These are phyloP conservation scores for Salix brachista DNA, from an alignment of 345 rosid species.

Conservation along the genomic window DNA sequence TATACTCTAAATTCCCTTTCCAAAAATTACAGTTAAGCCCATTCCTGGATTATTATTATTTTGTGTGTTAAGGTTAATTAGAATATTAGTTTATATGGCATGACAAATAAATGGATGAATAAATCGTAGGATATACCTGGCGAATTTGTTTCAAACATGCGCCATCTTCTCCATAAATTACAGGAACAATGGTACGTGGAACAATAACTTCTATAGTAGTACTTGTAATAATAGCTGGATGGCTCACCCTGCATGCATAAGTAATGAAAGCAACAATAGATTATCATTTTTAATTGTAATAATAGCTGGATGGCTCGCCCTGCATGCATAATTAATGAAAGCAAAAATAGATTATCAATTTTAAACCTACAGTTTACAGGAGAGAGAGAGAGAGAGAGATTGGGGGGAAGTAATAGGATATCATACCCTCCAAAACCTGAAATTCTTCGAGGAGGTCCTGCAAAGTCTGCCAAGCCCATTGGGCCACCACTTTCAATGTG, in stretches of 20 bases:
- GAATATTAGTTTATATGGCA: too few species aligned
- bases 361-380: background rate
- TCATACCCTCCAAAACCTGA: conserved; percentile 54
- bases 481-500: conserved; percentile 38
- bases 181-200: conserved; percentile 62
- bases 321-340: conserved; percentile 10
- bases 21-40: too few species aligned
- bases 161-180: conserved; percentile 69
- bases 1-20: too few species aligned
- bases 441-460: conserved; percentile 50
- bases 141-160: conserved; percentile 65
- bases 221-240: conserved; percentile 60
- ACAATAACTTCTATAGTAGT: conserved; percentile 72
- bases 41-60: too few species aligned
- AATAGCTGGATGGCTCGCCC: conserved; percentile 49
- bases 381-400: background rate
- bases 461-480: conserved; percentile 46
- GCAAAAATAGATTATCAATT: conserved; percentile 1
- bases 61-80: too few species aligned
- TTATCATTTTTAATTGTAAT: conserved; percentile 38
- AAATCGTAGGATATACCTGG: conserved; percentile 39
- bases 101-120: too few species aligned
- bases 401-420: background rate
- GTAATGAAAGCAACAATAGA: background rate
- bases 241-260: conserved; percentile 32